Evolutionary conservation across 495 filamentous ascomycete species (phyloP).

Genomic region (Penicillium diatomitis): DNA sequence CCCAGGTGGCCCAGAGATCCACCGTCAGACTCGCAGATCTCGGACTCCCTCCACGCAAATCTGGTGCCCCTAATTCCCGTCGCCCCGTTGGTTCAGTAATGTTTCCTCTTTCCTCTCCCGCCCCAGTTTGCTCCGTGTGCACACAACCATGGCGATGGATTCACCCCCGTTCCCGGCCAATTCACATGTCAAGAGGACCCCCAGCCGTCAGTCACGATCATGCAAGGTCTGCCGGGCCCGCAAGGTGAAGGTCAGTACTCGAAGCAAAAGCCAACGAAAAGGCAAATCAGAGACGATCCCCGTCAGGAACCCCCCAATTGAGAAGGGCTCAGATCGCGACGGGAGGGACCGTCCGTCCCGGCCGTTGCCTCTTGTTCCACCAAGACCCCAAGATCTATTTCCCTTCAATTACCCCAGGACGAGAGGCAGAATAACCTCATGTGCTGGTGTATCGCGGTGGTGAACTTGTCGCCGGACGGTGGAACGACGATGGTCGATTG

Average conservation of each 20-base stretch:
- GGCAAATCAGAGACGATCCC: too few relatives aligned
- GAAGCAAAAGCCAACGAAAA: background rate
- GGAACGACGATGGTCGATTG: too few relatives aligned
- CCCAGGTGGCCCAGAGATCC: too few relatives aligned
- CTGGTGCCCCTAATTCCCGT: conserved; percentile 24
- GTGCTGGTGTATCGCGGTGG: too few relatives aligned
- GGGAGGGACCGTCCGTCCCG: conserved; percentile 12
- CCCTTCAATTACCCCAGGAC: too few relatives aligned
- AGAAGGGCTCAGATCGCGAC: conserved; percentile 20
- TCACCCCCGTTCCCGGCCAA: conserved; percentile 18
- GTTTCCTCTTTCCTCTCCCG: conserved; percentile 8
- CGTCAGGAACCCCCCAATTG: background rate
- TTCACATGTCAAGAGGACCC: conserved; percentile 14
- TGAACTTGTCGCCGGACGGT: too few relatives aligned
- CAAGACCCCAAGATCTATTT: background rate
- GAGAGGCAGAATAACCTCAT: too few relatives aligned
- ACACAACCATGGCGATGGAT: conserved; percentile 18
- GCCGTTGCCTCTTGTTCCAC: conserved; percentile 8
- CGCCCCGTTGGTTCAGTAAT: conserved; percentile 24
- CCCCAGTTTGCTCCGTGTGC: conserved; percentile 1
- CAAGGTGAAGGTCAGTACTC: conserved; percentile 33
- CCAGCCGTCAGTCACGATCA: conserved; percentile 33
- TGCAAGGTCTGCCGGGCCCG: conserved; percentile 37
- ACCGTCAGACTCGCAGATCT: conserved; percentile 10
- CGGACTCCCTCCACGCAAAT: conserved; percentile 21